phyloP scores from a whole-genome alignment of 306 rosid species.

The Quercus ilex region DNA sequence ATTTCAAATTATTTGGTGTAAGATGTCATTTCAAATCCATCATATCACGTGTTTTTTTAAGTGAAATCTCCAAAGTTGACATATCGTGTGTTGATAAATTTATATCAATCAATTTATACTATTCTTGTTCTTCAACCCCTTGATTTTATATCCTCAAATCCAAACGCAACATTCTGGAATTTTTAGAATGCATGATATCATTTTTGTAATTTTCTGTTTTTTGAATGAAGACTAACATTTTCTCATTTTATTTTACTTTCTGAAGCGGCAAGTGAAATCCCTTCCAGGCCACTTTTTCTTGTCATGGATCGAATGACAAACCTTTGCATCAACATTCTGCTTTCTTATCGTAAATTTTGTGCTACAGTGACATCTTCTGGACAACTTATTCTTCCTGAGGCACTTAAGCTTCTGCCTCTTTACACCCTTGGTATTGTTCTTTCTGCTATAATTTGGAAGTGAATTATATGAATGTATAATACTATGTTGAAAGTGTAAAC shows the following conservation, averaged over 20 bases:
- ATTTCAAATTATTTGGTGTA: no score
- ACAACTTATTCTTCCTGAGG: slow-evolving; percentile 98
- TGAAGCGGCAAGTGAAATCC: slow-evolving; percentile 84
- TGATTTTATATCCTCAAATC: no score
- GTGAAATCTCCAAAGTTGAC: no score
- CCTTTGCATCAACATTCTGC: slow-evolving; percentile 81
- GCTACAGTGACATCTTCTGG: slow-evolving; percentile 97
- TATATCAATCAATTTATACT: no score
- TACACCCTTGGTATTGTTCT: slow-evolving; percentile 75
- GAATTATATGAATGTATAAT: neutral
- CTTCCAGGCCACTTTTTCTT: slow-evolving; percentile 65
- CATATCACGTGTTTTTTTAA: no score
- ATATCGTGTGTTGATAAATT: no score
- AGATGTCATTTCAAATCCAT: no score
- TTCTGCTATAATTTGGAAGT: neutral
- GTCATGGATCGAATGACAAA: slow-evolving; percentile 84
- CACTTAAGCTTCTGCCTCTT: slow-evolving; percentile 93
- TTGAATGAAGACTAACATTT: neutral
- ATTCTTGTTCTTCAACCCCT: no score
- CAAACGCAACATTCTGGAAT: no score
- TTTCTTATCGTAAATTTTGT: slow-evolving; percentile 90
- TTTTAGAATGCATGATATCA: no score
- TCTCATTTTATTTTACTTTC: slow-evolving; percentile 3
- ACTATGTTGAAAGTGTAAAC: neutral
- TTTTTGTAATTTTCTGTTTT: no score